Base-by-base conservation (phyloP, 352 stramenopile genomes). In the Phytophthora sojae region DNA sequence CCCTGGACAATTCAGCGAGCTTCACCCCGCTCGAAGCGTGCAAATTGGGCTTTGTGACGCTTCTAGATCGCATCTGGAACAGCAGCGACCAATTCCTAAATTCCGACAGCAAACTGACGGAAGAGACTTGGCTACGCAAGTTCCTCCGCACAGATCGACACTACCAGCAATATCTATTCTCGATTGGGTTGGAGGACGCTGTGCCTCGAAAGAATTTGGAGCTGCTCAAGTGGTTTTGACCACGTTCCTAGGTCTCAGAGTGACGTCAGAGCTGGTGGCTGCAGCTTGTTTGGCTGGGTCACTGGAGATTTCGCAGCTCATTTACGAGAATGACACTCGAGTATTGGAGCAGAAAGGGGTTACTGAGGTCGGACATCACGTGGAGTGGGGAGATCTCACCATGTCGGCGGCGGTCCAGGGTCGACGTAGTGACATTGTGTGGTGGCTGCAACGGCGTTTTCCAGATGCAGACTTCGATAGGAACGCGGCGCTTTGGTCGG, bases 371-470 rank as follows among this genome's bases (percentile, higher is more conserved):
- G 55, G 54, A 0, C 21, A 64, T 9, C 6, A 7, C 7, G 58
- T 54, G n/a, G 47, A 60, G 35, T 71, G 64, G 64, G 39, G 47
- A 26, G 54, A 17, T 1, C 21, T 19, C 8, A 29, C 57, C 51
- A 45, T 63, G 2, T 37, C 37, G 11, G 49, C 65, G 14, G 69
- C 63, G 8, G 47, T 72, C 3, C 12, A 35, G 35, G 44, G 23
- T 53, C 50, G 55, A 25, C 64, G 60, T 8, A 63, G 50, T 30
- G 57, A 57, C 9, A 35, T 78, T 29, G 56, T 63, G 51, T 61
- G 66, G 32, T 78, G 71, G 71, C 44, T 75, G 45, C 6, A 53
- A 14, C 32, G 35, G 5, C 25, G 69, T 21, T 19, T 61, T 51
- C 52, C 53, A 39, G 42, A 56, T 8, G 49, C 23, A 25, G 21